Evolutionary conservation across 2,329 filamentous ascomycete genomes (phyloP).

Genomic region (Paecilomyces formosus): DNA sequence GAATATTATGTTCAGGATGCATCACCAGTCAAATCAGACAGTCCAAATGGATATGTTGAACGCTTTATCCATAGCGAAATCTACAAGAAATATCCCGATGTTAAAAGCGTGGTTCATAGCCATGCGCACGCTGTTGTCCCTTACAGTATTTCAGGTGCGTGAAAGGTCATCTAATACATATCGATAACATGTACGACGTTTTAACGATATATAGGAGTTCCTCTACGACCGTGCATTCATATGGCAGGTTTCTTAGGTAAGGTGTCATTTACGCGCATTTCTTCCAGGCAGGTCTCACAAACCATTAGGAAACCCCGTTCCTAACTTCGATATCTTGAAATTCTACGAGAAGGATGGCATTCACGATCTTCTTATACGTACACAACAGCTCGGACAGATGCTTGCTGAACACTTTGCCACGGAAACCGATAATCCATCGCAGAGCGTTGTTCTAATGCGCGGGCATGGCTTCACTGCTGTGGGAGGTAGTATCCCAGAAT

Average conservation of each 20-base stretch:
- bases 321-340: slow-evolving; percentile 25
- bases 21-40: slow-evolving; percentile 31
- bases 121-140: slow-evolving; percentile 39
- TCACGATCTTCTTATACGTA: slow-evolving; percentile 33
- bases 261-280: neutral
- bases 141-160: slow-evolving; percentile 32
- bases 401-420: slow-evolving; percentile 27
- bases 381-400: slow-evolving; percentile 22
- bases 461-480: slow-evolving; percentile 39
- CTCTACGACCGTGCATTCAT: slow-evolving; percentile 35
- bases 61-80: slow-evolving; percentile 43
- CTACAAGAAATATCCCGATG: slow-evolving; percentile 32
- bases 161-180: neutral
- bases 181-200: neutral
- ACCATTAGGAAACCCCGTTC: slow-evolving; percentile 14
- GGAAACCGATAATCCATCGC: slow-evolving; percentile 7
- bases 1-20: slow-evolving; percentile 39
- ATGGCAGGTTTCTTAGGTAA: slow-evolving; percentile 39
- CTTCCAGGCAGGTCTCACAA: neutral
- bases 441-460: slow-evolving; percentile 38
- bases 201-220: slow-evolving; percentile 2
- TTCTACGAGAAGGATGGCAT: slow-evolving; percentile 17
- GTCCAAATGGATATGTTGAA: slow-evolving; percentile 36
- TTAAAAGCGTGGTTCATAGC: slow-evolving; percentile 39
- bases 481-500: slow-evolving; percentile 30